Conservation (phyloP, 805 yeast genomes). For the Kluyveromyces lactis region DNA sequence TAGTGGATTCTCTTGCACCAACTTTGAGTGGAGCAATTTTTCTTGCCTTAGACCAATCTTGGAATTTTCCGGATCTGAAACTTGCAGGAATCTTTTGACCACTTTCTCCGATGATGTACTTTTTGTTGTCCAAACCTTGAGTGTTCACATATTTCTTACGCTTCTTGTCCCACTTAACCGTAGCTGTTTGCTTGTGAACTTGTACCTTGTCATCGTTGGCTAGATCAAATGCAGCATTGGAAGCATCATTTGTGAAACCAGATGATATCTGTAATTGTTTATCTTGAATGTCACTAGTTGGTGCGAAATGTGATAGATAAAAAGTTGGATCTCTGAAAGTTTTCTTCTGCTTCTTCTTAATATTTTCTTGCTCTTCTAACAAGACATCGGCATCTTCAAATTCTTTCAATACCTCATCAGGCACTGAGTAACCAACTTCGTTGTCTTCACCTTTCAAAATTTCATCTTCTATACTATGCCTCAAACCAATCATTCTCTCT, state of each 20-base stretch:
- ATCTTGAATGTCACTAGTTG: conserved; percentile 73
- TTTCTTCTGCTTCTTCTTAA: conserved; percentile 33
- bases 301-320: conserved; percentile 85
- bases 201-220: conserved; percentile 68
- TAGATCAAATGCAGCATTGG: conserved; percentile 79
- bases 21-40: conserved; percentile 43
- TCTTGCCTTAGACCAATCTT: conserved; percentile 79
- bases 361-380: conserved; percentile 21
- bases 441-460: conserved; percentile 43
- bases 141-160: conserved; percentile 82
- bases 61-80: conserved; percentile 83
- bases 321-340: conserved; percentile 68
- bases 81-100: conserved; percentile 91
- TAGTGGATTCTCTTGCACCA: conserved; percentile 44
- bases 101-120: conserved; percentile 87
- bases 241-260: conserved; percentile 78
- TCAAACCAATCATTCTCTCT: conserved; percentile 67
- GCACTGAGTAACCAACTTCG: conserved; percentile 41
- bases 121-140: conserved; percentile 64
- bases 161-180: conserved; percentile 88
- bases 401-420: conserved; percentile 32
- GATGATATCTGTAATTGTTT: conserved; percentile 49
- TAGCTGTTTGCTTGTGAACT: conserved; percentile 54
- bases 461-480: conserved; percentile 69
- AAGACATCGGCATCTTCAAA: conserved; percentile 36